Evolutionary conservation across 352 stramenopile genomes (phyloP).

Genomic region (Globisporangium uncinulatum): DNA sequence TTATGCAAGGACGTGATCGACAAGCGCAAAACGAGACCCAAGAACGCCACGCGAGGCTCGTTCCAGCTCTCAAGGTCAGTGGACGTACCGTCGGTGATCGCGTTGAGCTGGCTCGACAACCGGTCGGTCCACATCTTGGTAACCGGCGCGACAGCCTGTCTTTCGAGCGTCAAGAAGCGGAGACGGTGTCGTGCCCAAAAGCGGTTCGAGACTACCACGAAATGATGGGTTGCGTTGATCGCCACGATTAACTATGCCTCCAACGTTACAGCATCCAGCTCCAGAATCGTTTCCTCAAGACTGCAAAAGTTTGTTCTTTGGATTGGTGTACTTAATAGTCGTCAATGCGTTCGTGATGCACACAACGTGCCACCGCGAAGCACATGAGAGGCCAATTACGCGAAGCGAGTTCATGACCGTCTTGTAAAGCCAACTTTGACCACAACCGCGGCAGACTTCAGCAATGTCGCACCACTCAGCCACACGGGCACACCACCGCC

Average conservation of each 20-base stretch:
- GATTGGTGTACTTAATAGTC: too few relatives aligned
- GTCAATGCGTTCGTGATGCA: too few relatives aligned
- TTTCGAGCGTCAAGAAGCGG: background rate
- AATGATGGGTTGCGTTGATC: background rate
- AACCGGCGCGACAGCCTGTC: background rate
- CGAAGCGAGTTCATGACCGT: too few relatives aligned
- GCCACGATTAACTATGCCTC: background rate
- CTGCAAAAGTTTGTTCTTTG: too few relatives aligned
- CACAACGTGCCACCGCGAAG: too few relatives aligned
- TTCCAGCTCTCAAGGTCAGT: background rate
- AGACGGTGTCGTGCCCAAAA: background rate
- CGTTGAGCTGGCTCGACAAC: background rate
- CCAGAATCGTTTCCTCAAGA: background rate
- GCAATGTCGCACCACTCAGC: too few relatives aligned
- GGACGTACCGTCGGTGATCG: background rate
- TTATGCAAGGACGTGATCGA: conserved; percentile 1
- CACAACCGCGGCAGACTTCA: too few relatives aligned
- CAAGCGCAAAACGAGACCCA: background rate
- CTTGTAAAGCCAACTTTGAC: too few relatives aligned
- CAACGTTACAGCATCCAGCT: background rate
- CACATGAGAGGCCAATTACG: too few relatives aligned
- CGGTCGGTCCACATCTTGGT: background rate
- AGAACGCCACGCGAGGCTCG: too few relatives aligned
- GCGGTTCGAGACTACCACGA: background rate
- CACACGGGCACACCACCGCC: too few relatives aligned